Percentiles rank a stretch among this genome's conserved stretches.
Evolutionary conservation across 257 asterid genomes (phyloP).

Genomic region (Cynanchum wilfordii): DNA sequence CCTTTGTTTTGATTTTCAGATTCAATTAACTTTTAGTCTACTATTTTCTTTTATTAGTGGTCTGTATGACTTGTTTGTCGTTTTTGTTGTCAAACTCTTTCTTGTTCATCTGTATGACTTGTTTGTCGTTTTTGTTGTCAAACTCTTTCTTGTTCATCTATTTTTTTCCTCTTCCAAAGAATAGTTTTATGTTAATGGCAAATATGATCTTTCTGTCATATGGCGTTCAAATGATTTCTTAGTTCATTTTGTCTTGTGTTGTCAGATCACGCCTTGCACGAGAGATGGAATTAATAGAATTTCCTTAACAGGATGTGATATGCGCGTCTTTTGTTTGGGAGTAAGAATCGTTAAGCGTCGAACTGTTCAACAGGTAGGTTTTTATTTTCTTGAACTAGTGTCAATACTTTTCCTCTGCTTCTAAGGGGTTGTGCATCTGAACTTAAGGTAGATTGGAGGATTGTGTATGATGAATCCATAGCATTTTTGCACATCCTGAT

Average conservation of each 20-base stretch:
- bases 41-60: background rate
- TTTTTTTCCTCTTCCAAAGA: background rate
- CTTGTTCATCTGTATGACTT: background rate
- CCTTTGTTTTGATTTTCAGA: conserved; percentile 2
- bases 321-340: conserved; percentile 87
- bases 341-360: conserved; percentile 91
- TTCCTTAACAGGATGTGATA: conserved; percentile 78
- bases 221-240: conserved; percentile 14
- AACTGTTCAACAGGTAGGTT: conserved; percentile 69
- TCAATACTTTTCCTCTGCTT: background rate
- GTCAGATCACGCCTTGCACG: conserved; percentile 84
- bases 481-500: background rate
- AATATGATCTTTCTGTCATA: conserved; percentile 2
- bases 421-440: background rate
- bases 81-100: conserved; percentile 4
- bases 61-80: background rate
- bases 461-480: background rate
- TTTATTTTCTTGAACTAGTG: conserved; percentile 5
- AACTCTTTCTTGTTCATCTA: background rate
- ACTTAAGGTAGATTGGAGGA: background rate
- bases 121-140: conserved; percentile 3
- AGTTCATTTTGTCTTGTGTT: conserved; percentile 29
- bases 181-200: background rate
- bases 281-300: conserved; percentile 91
- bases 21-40: background rate